phyloP scores from a whole-genome alignment of 148 eudicot genomes.

The Nepenthes mirabilis region DNA sequence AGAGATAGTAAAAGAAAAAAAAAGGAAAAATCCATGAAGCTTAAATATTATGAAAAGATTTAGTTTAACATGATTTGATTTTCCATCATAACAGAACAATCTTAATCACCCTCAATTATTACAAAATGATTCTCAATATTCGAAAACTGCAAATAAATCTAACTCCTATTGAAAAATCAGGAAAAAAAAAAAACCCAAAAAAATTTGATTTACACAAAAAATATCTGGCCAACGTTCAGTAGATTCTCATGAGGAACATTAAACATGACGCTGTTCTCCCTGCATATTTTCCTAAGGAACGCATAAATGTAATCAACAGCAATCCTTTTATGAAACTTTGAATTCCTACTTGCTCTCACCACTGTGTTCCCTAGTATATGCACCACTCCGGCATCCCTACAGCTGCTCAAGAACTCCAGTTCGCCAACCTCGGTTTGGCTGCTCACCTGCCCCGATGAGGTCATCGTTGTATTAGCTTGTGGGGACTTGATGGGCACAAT shows the following conservation, averaged over 20 bases:
- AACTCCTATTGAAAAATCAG: too few relatives aligned
- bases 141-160: too few relatives aligned
- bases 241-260: constrained; percentile 93
- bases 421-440: constrained; percentile 54
- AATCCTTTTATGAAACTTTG: constrained; percentile 47
- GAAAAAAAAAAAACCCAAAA: too few relatives aligned
- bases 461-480: constrained; percentile 8
- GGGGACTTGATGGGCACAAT: constrained; percentile 52
- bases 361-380: constrained; percentile 91
- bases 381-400: constrained; percentile 91
- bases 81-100: too few relatives aligned
- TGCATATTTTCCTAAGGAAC: constrained; percentile 93
- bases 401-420: constrained; percentile 55
- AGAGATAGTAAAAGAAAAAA: too few relatives aligned
- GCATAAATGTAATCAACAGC: constrained; percentile 87
- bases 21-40: too few relatives aligned
- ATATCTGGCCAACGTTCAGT: constrained; percentile 85
- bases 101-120: too few relatives aligned
- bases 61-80: too few relatives aligned
- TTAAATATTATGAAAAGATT: too few relatives aligned
- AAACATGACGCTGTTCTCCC: constrained; percentile 91
- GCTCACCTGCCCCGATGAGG: constrained; percentile 52
- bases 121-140: too few relatives aligned
- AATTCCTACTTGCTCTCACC: constrained; percentile 59
- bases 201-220: constrained; percentile 42